Evolutionary conservation across 139 green algal species (phyloP).

Genomic region (Coelastrella sp.): DNA sequence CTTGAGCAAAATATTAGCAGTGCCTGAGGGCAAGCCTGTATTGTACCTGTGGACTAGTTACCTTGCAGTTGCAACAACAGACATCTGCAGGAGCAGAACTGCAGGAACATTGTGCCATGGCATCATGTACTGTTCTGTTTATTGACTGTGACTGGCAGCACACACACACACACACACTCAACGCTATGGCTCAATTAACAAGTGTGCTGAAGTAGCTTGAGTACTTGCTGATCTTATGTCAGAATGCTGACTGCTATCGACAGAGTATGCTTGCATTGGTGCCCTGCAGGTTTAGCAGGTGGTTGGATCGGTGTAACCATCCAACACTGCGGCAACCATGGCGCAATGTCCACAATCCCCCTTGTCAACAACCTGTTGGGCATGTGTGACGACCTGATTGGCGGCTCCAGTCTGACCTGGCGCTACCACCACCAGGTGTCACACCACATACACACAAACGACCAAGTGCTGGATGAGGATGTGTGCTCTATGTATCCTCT

Average conservation of each 20-base stretch:
- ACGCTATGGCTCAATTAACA: neutral
- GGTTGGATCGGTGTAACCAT: constrained; percentile 45
- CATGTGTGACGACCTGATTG: constrained; percentile 82
- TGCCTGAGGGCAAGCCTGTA: too few species aligned
- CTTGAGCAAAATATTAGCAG: too few species aligned
- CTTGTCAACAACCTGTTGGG: constrained; percentile 82
- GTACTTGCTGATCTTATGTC: too few species aligned
- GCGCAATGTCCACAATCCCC: constrained; percentile 84
- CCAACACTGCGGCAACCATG: constrained; percentile 79
- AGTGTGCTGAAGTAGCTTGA: too few species aligned
- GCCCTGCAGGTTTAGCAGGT: constrained; percentile 25
- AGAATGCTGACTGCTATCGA: too few species aligned
- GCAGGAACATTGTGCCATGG: too few species aligned
- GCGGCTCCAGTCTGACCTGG: constrained; percentile 87
- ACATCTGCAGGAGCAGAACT: too few species aligned
- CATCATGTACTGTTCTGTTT: too few species aligned
- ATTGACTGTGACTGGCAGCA: too few species aligned
- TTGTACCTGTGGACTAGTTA: too few species aligned
- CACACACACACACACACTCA: neutral
- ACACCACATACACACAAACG: constrained; percentile 94
- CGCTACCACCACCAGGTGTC: constrained; percentile 91
- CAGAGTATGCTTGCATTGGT: neutral
- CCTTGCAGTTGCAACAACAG: too few species aligned
- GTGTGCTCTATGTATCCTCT: constrained; percentile 81
- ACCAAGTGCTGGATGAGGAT: constrained; percentile 87